A percentile compares a stretch with the other conserved stretches of the same genome.
phyloP scores from a whole-genome alignment of 2,329 filamentous ascomycete genomes.

The Diaporthe humulicola region DNA sequence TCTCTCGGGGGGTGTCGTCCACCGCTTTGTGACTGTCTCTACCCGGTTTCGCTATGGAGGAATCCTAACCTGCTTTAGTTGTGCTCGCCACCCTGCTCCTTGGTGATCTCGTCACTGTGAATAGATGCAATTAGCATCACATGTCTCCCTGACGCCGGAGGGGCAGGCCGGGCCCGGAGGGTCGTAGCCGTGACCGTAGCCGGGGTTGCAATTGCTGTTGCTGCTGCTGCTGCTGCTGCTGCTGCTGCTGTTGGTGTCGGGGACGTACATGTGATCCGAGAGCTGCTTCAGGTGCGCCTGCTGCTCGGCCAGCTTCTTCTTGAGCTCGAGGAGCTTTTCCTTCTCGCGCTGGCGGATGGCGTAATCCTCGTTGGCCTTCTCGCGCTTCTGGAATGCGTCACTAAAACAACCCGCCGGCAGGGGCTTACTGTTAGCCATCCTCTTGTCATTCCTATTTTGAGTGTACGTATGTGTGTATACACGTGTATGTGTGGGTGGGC shows the following conservation, averaged over 20 bases:
- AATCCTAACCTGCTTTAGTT: constrained; percentile 57
- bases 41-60: constrained; percentile 8
- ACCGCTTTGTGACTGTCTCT: background rate
- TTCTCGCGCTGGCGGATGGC: constrained; percentile 90
- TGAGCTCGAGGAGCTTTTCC: constrained; percentile 87
- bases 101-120: constrained; percentile 81
- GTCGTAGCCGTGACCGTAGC: background rate
- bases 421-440: constrained; percentile 2
- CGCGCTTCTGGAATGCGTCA: constrained; percentile 93
- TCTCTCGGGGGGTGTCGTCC: background rate
- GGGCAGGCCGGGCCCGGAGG: constrained; percentile 13
- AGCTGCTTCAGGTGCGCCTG: constrained; percentile 87
- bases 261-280: constrained; percentile 84
- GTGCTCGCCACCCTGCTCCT: constrained; percentile 76
- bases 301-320: constrained; percentile 81
- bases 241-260: background rate
- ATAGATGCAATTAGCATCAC: constrained; percentile 37
- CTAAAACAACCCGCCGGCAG: constrained; percentile 58
- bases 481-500: background rate
- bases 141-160: constrained; percentile 32
- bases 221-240: background rate
- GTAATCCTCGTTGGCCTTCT: constrained; percentile 86
- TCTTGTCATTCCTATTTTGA: background rate
- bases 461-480: background rate
- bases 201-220: constrained; percentile 5